Evolutionary conservation across 2,329 filamentous ascomycete genomes (phyloP).

Genomic region (Xylariaceae sp.): DNA sequence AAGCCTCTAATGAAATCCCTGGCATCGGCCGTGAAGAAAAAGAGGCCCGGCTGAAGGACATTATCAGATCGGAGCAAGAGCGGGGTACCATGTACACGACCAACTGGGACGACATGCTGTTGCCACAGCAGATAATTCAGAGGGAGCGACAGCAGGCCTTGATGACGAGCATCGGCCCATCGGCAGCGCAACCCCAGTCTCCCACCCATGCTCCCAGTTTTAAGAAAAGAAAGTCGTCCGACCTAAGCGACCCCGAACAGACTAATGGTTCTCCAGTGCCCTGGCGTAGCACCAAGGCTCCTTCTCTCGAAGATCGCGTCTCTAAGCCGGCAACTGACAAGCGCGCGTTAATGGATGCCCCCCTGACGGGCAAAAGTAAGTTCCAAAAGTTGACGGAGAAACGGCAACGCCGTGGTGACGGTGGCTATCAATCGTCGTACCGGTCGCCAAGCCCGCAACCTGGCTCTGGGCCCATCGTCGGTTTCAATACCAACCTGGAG

Average conservation of each 20-base stretch:
- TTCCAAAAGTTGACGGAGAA: slow-evolving; percentile 81
- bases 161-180: slow-evolving; percentile 28
- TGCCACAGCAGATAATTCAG: slow-evolving; percentile 79
- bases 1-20: slow-evolving; percentile 61
- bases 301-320: slow-evolving; percentile 68
- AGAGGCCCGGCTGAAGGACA: slow-evolving; percentile 76
- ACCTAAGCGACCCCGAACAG: slow-evolving; percentile 48
- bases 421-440: slow-evolving; percentile 52
- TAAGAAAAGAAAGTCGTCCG: slow-evolving; percentile 80
- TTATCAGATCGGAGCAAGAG: slow-evolving; percentile 79
- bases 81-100: slow-evolving; percentile 63
- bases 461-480: slow-evolving; percentile 68
- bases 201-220: slow-evolving; percentile 32
- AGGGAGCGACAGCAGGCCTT: slow-evolving; percentile 56
- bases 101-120: slow-evolving; percentile 77
- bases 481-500: slow-evolving; percentile 76
- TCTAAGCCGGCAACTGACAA: slow-evolving; percentile 53
- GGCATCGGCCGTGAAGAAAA: slow-evolving; percentile 64
- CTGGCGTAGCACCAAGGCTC: slow-evolving; percentile 61
- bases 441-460: slow-evolving; percentile 53
- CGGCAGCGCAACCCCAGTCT: slow-evolving; percentile 12
- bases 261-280: slow-evolving; percentile 57
- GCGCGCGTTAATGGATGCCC: slow-evolving; percentile 38
- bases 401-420: slow-evolving; percentile 81
- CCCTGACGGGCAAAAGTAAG: slow-evolving; percentile 65